phyloP scores from a whole-genome alignment of 2,329 filamentous ascomycete species.

The Ophiostoma piceae region DNA sequence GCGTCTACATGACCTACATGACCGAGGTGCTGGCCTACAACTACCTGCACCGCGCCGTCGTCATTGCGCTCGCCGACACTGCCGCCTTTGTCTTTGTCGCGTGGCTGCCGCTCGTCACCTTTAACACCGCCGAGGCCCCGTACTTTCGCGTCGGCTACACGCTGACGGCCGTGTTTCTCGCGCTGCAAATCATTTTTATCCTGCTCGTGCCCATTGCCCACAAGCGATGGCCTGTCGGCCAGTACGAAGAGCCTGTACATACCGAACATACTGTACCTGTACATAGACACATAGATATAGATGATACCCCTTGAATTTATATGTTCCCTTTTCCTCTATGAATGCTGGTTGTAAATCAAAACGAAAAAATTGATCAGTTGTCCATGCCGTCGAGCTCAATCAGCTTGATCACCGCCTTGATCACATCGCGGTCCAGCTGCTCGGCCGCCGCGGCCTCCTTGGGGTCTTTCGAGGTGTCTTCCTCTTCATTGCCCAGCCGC shows the following conservation, averaged over 20 bases:
- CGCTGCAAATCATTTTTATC: background rate
- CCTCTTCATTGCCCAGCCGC: constrained; percentile 59
- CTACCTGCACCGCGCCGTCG: constrained; percentile 23
- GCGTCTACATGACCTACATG: constrained; percentile 24
- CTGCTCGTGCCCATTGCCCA: background rate
- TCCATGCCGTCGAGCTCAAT: constrained; percentile 89
- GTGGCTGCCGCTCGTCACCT: constrained; percentile 25
- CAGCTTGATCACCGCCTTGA: constrained; percentile 70
- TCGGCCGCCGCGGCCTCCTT: constrained; percentile 37
- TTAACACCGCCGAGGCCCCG: constrained; percentile 25
- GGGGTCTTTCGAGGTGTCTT: constrained; percentile 9
- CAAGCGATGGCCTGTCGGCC: background rate
- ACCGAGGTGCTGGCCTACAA: constrained; percentile 24
- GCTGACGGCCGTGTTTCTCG: background rate
- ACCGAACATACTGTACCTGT: too few relatives aligned
- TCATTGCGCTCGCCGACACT: constrained; percentile 25
- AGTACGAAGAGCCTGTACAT: background rate
- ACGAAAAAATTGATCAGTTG: constrained; percentile 37
- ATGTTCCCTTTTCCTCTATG: background rate
- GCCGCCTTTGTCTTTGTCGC: constrained; percentile 23
- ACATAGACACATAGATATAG: background rate
- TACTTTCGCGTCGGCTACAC: constrained; percentile 30
- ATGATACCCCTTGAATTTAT: background rate
- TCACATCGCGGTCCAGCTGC: constrained; percentile 58
- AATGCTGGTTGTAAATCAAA: background rate